These are phyloP conservation scores for Coelastrella sp. DNA, from an alignment of 139 green algal genomes.

Conservation along the genomic window DNA sequence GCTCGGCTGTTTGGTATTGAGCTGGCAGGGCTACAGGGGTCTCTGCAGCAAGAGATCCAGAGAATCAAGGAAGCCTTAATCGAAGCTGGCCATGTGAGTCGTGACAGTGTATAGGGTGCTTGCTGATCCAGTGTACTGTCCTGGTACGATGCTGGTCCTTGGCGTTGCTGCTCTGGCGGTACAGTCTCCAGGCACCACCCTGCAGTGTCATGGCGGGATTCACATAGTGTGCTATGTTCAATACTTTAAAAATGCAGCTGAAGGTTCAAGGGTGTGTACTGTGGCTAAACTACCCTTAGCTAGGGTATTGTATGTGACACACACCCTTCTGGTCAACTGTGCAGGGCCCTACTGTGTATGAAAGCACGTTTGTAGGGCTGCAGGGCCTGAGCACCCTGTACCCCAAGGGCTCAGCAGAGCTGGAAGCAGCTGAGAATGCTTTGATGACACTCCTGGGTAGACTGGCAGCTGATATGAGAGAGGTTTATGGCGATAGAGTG, in stretches of 20 bases:
- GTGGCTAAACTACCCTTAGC: too few relatives aligned
- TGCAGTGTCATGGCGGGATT: too few relatives aligned
- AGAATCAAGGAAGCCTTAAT: constrained; percentile 1
- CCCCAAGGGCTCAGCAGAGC: neutral
- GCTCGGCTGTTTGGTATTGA: constrained; percentile 27
- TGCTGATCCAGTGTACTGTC: too few relatives aligned
- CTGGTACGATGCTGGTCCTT: too few relatives aligned
- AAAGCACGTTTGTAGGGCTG: constrained; percentile 45
- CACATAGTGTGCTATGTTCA: too few relatives aligned
- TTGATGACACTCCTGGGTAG: constrained; percentile 15
- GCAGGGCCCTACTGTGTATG: constrained; percentile 28
- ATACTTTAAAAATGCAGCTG: too few relatives aligned
- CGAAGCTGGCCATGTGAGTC: too few relatives aligned
- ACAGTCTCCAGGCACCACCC: too few relatives aligned
- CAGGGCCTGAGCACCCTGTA: constrained; percentile 7
- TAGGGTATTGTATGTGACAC: too few relatives aligned
- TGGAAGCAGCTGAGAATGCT: constrained; percentile 1
- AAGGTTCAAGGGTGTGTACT: too few relatives aligned
- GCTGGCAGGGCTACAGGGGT: constrained; percentile 11
- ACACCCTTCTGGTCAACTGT: neutral
- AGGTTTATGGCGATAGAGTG: constrained; percentile 4
- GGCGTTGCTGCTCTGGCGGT: too few relatives aligned
- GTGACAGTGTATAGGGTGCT: too few relatives aligned
- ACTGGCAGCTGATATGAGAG: neutral
- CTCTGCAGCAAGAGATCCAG: constrained; percentile 12